Evolutionary conservation across 768 basidiomycete species (phyloP), one percentile per base, ranked within the genome.

Genomic region (Mycena maculata): DNA sequence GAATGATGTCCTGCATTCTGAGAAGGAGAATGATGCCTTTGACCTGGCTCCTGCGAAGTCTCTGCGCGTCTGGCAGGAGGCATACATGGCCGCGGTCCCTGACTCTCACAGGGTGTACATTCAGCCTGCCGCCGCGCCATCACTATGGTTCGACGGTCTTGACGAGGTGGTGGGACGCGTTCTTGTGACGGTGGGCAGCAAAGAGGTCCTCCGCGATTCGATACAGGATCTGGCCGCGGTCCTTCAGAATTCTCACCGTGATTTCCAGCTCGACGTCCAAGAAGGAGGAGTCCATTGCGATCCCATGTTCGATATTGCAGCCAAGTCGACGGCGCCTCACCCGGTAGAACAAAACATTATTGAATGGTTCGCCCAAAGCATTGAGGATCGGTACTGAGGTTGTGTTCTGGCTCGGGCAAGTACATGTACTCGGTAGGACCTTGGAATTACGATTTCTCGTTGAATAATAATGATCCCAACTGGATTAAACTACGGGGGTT

Each of bases 241-340:
- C 10, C 5, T 60, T 20, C 18, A 53, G 25, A n/a, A 48, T 23
- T 28, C 18, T 30, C 57, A 65, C 11, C 4, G 23, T 13, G 57
- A 65, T 25, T 22, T 60, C 10, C 49, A 36, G 49, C 16, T 59
- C 16, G 57, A 60, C 39, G 27, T 60, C 18, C 64, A 65, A n/a
- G 58, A 60, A 1, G 52, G 27, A 13, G 63, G 63, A 9, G 63
- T 59, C n/a, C 63, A 65, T 20, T 58, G 56, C 22, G 61, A 63
- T 55, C 28, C 25, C 5, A 47, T 63, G 42, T 63, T 63, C 53
- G 63, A 65, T 38, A 50, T 65, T 38, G 63, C 10, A n/a, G 63
- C 63, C 15, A 53, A 45, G 45, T 58, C 63, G 7, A 64, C 8
- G 23, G 22, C 47, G 4, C 54, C 63, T 5, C 63, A 65, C 36